Percentiles rank a stretch among this genome's conserved stretches.
Conservation (phyloP, 345 rosid species). For the Populus alba region DNA sequence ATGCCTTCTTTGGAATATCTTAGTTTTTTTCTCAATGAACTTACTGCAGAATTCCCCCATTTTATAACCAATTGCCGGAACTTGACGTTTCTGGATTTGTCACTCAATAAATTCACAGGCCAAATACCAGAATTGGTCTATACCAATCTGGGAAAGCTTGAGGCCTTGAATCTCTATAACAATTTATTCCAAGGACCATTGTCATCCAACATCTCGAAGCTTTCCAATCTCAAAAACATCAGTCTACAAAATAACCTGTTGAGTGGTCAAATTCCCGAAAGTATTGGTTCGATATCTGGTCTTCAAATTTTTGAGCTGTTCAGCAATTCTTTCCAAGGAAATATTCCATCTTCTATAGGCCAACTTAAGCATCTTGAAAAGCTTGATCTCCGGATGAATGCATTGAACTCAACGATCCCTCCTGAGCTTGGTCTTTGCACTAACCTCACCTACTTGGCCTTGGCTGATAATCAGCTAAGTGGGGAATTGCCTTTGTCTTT, state of each 20-base stretch:
- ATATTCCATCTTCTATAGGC: slow-evolving; percentile 56
- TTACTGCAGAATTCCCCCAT: slow-evolving; percentile 42
- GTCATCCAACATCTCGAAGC: no score
- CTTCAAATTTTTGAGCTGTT: no score
- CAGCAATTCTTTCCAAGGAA: no score
- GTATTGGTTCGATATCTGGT: no score
- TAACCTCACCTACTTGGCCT: slow-evolving; percentile 51
- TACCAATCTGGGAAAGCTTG: slow-evolving; percentile 43
- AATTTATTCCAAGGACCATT: slow-evolving; percentile 47
- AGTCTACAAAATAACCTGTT: no score
- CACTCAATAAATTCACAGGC: slow-evolving; percentile 40
- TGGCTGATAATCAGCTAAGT: slow-evolving; percentile 47
- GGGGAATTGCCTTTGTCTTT: slow-evolving; percentile 54
- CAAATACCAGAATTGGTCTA: slow-evolving; percentile 42
- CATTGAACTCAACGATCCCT: slow-evolving; percentile 54
- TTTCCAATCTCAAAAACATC: no score
- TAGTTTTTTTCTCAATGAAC: slow-evolving; percentile 31
- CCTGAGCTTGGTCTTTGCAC: slow-evolving; percentile 51
- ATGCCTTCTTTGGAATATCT: slow-evolving; percentile 51
- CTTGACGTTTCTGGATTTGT: slow-evolving; percentile 56
- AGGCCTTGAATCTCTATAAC: slow-evolving; percentile 32
- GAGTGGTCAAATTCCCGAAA: no score
- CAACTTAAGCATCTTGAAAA: slow-evolving; percentile 35
- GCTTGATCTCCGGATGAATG: slow-evolving; percentile 40
- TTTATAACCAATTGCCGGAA: slow-evolving; percentile 42